phyloP scores from a whole-genome alignment of 116 monocot species.

The Dioscorea cayenensis region DNA sequence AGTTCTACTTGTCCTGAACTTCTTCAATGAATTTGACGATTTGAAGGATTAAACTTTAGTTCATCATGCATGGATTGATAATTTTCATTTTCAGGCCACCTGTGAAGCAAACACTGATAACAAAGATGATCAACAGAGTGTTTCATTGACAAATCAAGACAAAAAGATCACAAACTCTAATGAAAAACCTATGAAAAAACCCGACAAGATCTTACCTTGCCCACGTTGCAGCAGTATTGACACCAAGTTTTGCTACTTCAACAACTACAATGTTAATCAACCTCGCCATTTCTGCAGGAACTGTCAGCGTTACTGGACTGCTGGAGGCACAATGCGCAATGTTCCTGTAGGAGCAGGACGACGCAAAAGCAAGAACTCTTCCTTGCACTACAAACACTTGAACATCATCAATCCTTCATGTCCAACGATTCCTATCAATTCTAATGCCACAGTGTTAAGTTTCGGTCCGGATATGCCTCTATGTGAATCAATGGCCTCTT shows the following conservation, averaged over 20 bases:
- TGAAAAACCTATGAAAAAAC: conserved; percentile 8
- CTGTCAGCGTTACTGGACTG: conserved; percentile 61
- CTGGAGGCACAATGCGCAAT: conserved; percentile 47
- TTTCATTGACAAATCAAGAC: neutral
- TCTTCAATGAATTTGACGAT: too few species aligned
- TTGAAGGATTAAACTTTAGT: too few species aligned
- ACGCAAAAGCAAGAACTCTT: conserved; percentile 15
- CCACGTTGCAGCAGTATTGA: conserved; percentile 42
- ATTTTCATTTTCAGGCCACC: too few species aligned
- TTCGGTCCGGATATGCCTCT: conserved; percentile 4
- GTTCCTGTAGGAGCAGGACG: conserved; percentile 22
- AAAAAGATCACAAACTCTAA: too few species aligned
- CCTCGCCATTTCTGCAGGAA: conserved; percentile 52
- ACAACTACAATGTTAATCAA: conserved; percentile 81
- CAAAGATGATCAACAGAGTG: neutral
- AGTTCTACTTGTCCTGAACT: too few species aligned
- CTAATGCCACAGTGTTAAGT: neutral
- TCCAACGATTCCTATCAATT: neutral
- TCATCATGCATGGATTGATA: too few species aligned
- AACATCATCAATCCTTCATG: neutral
- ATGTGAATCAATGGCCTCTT: conserved; percentile 7
- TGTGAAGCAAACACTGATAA: too few species aligned
- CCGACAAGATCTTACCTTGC: conserved; percentile 36
- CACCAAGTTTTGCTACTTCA: conserved; percentile 94
- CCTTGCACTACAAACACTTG: neutral